Evolutionary conservation across 768 basidiomycete genomes (phyloP).

Genomic region (Macrolepiota fuliginosa): DNA sequence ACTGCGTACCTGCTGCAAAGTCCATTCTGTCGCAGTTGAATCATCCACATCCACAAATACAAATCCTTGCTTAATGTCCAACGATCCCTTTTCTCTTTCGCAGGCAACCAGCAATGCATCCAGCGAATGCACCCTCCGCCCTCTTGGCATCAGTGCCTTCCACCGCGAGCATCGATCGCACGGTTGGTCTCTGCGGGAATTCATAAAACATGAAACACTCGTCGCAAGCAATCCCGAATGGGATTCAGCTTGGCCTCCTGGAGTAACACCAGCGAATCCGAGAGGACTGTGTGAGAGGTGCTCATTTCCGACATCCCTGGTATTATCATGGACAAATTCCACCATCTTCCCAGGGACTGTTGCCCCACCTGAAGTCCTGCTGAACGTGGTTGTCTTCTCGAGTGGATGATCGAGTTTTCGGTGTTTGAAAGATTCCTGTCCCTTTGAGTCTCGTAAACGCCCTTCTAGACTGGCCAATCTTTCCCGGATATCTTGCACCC

Average conservation of each 20-base stretch:
- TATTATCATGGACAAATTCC: neutral
- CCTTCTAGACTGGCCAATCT: neutral
- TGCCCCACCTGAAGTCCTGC: neutral
- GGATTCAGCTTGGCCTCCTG: neutral
- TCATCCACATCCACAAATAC: conserved; percentile 34
- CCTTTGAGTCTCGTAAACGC: neutral
- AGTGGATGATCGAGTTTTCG: neutral
- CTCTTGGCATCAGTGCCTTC: conserved; percentile 29
- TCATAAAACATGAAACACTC: conserved; percentile 27
- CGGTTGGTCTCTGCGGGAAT: conserved; percentile 2
- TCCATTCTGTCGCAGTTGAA: neutral
- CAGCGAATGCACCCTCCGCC: conserved; percentile 36
- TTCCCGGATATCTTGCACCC: conserved; percentile 11
- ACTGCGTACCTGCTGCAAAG: neutral
- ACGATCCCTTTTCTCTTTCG: conserved; percentile 31
- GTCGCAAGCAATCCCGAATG: conserved; percentile 16
- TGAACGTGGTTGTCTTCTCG: neutral
- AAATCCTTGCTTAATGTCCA: conserved; percentile 28
- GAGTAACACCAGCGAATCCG: neutral
- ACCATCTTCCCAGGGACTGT: neutral
- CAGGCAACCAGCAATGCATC: conserved; percentile 47
- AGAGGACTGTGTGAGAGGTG: neutral
- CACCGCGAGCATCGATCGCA: conserved; percentile 26
- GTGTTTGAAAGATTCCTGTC: neutral
- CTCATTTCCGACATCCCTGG: neutral